Evolutionary conservation across 306 rosid genomes (phyloP), one percentile per base, ranked within the genome.

Genomic region (Quercus glauca): DNA sequence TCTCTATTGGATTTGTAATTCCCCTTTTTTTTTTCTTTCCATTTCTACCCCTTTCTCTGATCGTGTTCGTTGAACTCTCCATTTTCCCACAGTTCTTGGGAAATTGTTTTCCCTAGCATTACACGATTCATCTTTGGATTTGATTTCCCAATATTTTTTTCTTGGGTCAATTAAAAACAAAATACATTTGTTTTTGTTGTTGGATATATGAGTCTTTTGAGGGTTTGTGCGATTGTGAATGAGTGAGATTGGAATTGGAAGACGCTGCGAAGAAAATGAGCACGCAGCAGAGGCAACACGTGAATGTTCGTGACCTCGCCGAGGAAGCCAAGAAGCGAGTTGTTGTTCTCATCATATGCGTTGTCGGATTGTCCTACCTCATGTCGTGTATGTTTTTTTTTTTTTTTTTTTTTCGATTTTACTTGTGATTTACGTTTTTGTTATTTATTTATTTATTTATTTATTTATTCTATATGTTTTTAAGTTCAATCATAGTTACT

Each of bases 241-340:
- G 52, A 71, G 60, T 73, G 58, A 69, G 78, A 35, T 70, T 43
- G 55, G 80, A 49, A 49, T 49, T 13, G 15, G 17, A 49, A 17
- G 3, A 25, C 52, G 26, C 52, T 29, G 72, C 72, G 52, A 68
- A 49, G 53, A 49, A 85, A 76, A 88, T 88, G 92, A 91, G 89
- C 86, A 41, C 84, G 49, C 91, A 79, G 49, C 91, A 79, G 75
- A 93, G 75, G 82, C 88, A 84, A 81, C 93, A 80, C 69, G 96
- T 90, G 33, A 26, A 84, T 73, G 87, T 85, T 78, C 94, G 94
- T 13, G 99, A 95, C 97, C 97, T 95, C 23, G 92, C 84, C 8
- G 99, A 95, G 81, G 99, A 95, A 83, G 97, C 97, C 17, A 95
- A 95, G 93, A 95, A 93, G 85, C 89, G 98, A 82, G 76, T 95